phyloP scores from a whole-genome alignment of 2,329 filamentous ascomycete genomes.

The Chaetomiaceae sp. region DNA sequence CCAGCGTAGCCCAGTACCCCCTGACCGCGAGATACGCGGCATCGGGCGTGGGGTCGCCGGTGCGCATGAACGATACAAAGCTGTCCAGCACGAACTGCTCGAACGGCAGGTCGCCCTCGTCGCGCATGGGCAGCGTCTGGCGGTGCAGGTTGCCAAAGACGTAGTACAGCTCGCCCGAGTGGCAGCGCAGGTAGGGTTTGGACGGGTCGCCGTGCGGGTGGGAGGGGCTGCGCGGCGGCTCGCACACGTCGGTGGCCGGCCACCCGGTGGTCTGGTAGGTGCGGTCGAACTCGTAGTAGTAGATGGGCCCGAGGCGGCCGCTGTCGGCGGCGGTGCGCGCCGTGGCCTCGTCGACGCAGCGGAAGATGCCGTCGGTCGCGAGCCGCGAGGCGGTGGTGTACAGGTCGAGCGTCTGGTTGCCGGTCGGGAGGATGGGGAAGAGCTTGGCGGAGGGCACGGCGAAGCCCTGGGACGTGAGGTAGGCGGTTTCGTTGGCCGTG shows the following conservation, averaged over 20 bases:
- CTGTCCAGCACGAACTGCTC: slow-evolving; percentile 39
- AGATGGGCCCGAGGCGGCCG: slow-evolving; percentile 42
- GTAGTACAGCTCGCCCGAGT: slow-evolving; percentile 50
- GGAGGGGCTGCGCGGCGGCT: slow-evolving; percentile 31
- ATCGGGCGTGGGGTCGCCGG: slow-evolving; percentile 45
- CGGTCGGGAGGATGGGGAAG: slow-evolving; percentile 44
- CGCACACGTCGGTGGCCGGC: slow-evolving; percentile 46
- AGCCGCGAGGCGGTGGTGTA: slow-evolving; percentile 50
- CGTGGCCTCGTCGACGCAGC: slow-evolving; percentile 55
- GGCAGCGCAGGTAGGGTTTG: slow-evolving; percentile 45
- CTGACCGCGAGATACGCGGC: slow-evolving; percentile 38
- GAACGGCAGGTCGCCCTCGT: slow-evolving; percentile 36
- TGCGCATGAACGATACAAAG: slow-evolving; percentile 46
- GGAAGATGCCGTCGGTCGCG: slow-evolving; percentile 53
- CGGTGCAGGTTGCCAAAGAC: slow-evolving; percentile 46
- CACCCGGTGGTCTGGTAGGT: slow-evolving; percentile 48
- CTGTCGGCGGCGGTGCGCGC: slow-evolving; percentile 42
- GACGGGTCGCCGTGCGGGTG: slow-evolving; percentile 38
- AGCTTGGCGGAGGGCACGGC: slow-evolving; percentile 31
- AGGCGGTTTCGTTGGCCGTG: slow-evolving; percentile 29
- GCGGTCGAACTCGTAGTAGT: slow-evolving; percentile 56
- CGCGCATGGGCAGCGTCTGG: slow-evolving; percentile 38
- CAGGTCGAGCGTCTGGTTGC: slow-evolving; percentile 45
- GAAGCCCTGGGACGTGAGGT: slow-evolving; percentile 31
- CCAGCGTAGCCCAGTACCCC: slow-evolving; percentile 30